These are phyloP conservation scores for Polychaeton citri DNA, from an alignment of 2,329 filamentous ascomycete species.

Conservation along the genomic window DNA sequence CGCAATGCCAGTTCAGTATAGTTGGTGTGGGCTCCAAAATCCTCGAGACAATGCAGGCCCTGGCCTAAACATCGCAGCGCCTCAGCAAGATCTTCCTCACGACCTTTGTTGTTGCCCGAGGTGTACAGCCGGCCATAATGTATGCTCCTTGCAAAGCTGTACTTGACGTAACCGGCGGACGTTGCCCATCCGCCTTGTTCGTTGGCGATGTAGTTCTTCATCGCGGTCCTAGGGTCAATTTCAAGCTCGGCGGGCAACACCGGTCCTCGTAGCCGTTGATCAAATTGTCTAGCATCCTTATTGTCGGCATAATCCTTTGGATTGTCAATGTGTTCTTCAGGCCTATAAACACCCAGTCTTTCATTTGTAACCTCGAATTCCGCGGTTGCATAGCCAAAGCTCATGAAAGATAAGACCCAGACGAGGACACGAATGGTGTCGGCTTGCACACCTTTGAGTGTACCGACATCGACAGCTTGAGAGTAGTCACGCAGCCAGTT, in stretches of 20 bases:
- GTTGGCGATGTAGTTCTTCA: conserved; percentile 99
- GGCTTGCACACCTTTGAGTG: conserved; percentile 77
- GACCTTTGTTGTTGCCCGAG: conserved; percentile 26
- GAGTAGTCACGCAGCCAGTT: conserved; percentile 54
- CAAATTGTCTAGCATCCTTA: conserved; percentile 68
- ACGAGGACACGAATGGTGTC: conserved; percentile 83
- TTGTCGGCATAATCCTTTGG: conserved; percentile 63
- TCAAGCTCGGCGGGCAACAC: conserved; percentile 39
- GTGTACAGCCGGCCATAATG: conserved; percentile 36
- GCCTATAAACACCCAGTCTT: conserved; percentile 66
- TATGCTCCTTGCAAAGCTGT: conserved; percentile 33
- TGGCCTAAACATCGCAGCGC: conserved; percentile 39
- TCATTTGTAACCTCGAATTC: conserved; percentile 78
- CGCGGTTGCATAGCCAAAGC: conserved; percentile 67
- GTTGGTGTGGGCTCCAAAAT: conserved; percentile 43
- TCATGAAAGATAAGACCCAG: conserved; percentile 82
- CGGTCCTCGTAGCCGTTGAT: conserved; percentile 68
- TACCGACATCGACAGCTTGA: conserved; percentile 86
- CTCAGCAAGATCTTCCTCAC: conserved; percentile 34
- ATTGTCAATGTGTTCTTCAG: conserved; percentile 72
- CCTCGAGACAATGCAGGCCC: conserved; percentile 40
- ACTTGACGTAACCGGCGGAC: conserved; percentile 52
- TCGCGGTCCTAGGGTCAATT: conserved; percentile 51
- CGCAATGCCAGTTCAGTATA: conserved; percentile 40
- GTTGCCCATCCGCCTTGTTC: conserved; percentile 80